phyloP scores from a whole-genome alignment of 1,139 yeast species.

The Zhuliangozyma parablackwelliae region DNA sequence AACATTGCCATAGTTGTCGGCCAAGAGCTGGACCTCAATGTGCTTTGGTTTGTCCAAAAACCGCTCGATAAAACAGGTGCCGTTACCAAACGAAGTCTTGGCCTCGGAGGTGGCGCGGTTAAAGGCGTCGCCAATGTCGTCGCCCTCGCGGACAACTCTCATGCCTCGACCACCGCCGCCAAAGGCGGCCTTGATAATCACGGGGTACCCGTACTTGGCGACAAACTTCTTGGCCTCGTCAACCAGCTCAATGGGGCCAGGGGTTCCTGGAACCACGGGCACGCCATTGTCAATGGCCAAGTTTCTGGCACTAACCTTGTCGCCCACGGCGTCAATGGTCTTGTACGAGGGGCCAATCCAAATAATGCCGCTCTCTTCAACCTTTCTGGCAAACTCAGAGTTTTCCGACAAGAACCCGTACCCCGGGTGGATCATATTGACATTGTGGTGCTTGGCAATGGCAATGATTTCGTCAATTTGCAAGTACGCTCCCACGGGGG shows the following conservation, averaged over 20 bases:
- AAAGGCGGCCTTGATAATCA: constrained; percentile 95
- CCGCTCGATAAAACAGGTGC: constrained; percentile 96
- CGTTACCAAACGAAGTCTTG: constrained; percentile 90
- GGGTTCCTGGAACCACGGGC: constrained; percentile 97
- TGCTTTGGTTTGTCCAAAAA: constrained; percentile 95
- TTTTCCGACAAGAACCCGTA: constrained; percentile 95
- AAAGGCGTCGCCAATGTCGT: constrained; percentile 87
- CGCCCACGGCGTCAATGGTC: constrained; percentile 96
- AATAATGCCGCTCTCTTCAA: constrained; percentile 83
- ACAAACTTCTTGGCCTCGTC: constrained; percentile 80
- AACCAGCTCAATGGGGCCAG: constrained; percentile 85
- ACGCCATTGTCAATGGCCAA: constrained; percentile 80
- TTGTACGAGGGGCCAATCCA: constrained; percentile 94
- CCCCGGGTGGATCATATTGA: constrained; percentile 98
- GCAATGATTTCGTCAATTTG: constrained; percentile 92
- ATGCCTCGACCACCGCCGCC: constrained; percentile 99
- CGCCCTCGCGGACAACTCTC: constrained; percentile 98
- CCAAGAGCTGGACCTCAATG: constrained; percentile 94
- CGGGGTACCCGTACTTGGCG: constrained; percentile 84
- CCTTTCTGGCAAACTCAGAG: constrained; percentile 90
- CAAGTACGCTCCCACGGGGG: constrained; percentile 95
- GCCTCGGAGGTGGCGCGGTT: constrained; percentile 94
- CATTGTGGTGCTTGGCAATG: constrained; percentile 84
- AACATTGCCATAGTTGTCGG: constrained; percentile 91
- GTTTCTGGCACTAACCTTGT: constrained; percentile 89